Conservation (phyloP, 148 eudicot genomes). For the Dianthus caryophyllus region DNA sequence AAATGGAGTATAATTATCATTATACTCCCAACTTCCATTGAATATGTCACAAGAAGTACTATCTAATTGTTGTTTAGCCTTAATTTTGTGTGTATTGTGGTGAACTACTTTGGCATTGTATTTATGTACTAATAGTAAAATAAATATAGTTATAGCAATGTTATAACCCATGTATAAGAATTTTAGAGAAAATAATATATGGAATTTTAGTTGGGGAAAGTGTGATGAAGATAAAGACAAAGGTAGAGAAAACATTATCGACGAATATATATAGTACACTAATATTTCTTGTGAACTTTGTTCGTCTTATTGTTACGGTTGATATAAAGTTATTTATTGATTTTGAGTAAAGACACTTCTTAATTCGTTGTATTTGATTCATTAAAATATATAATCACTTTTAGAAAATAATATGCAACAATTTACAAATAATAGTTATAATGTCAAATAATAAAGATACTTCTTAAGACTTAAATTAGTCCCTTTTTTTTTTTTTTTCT, state of each 20-base stretch:
- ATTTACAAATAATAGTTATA: too few relatives aligned
- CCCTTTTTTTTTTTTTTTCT: too few relatives aligned
- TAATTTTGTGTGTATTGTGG: neutral
- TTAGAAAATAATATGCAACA: too few relatives aligned
- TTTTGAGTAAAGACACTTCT: too few relatives aligned
- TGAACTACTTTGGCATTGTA: neutral
- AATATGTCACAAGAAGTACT: conserved; percentile 35
- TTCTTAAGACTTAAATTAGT: too few relatives aligned
- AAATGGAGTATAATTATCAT: conserved; percentile 37
- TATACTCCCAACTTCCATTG: conserved; percentile 50
- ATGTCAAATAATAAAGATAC: too few relatives aligned
- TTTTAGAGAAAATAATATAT: neutral
- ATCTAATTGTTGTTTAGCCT: conserved; percentile 2
- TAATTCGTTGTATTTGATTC: too few relatives aligned
- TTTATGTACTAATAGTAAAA: conserved; percentile 2
- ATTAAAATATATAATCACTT: too few relatives aligned
- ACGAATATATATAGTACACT: neutral
- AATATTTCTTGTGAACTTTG: too few relatives aligned
- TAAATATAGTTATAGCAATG: neutral
- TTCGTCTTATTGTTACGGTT: too few relatives aligned
- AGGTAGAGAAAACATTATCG: neutral
- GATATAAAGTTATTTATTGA: too few relatives aligned
- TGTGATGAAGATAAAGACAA: neutral
- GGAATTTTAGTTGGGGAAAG: neutral
- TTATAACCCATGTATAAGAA: neutral